Percentiles rank a stretch among this genome's conserved stretches.
phyloP scores from a whole-genome alignment of 2,329 filamentous ascomycete species.

The Calcarisporium arbuscula region DNA sequence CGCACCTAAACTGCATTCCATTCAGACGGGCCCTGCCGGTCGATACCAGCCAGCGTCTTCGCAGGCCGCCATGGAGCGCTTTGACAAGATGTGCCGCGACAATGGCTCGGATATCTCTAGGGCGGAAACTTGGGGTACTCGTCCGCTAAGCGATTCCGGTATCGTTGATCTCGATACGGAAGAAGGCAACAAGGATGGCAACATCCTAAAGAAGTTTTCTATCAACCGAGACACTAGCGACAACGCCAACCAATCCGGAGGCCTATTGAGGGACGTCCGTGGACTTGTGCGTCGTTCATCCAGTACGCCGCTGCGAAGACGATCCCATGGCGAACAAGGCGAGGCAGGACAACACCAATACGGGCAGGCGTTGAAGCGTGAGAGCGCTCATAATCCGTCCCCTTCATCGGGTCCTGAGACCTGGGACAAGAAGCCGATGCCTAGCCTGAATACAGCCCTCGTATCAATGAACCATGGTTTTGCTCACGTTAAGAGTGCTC shows the following conservation, averaged over 20 bases:
- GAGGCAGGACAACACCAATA: constrained; percentile 15
- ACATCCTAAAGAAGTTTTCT: constrained; percentile 56
- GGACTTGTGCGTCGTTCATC: constrained; percentile 40
- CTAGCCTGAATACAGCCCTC: constrained; percentile 54
- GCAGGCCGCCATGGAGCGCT: constrained; percentile 47
- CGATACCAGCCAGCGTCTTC: constrained; percentile 43
- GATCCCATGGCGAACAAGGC: constrained; percentile 35
- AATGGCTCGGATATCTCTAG: constrained; percentile 54
- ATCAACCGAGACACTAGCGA: constrained; percentile 38
- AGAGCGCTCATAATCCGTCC: constrained; percentile 37
- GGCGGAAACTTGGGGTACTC: constrained; percentile 65
- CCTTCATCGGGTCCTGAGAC: constrained; percentile 45
- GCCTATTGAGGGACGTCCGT: constrained; percentile 41
- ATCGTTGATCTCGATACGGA: constrained; percentile 45
- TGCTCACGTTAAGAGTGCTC: constrained; percentile 49
- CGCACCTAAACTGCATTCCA: constrained; percentile 39
- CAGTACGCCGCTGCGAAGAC: constrained; percentile 42
- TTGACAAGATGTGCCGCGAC: constrained; percentile 45
- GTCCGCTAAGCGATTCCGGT: constrained; percentile 57
- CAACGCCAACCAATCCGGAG: constrained; percentile 36
- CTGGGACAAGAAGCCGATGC: constrained; percentile 45
- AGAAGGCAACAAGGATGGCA: constrained; percentile 53
- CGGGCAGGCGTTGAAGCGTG: constrained; percentile 28
- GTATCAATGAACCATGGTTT: constrained; percentile 48
- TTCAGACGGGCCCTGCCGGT: constrained; percentile 24